Base-by-base conservation (phyloP, 176 grass and related monocot genomes). In the Rhynchospora pubera region DNA sequence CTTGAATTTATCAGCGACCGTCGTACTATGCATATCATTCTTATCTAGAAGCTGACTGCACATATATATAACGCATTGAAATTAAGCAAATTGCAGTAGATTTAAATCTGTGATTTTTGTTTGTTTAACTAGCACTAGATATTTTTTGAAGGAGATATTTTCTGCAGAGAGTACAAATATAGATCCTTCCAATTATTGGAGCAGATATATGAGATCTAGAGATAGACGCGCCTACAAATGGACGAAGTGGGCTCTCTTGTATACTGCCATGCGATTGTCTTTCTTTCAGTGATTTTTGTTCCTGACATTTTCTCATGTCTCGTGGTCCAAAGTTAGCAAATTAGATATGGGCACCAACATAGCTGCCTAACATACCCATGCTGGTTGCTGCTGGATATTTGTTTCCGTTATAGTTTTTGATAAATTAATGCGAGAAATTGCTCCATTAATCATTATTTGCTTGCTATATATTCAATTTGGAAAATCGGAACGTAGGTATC, bases 291-390 rank as follows among this genome's bases (percentile, higher is more conserved):
- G 28, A 60, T 43, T 60, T 77, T 75, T 39, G 15, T 79, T 48
- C 34, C 76, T 79, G 58, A 63, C 30, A 61, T 63, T 4, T 46
- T 80, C 24, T 62, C 58, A 64, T 39, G 34, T 24, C 11, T 22
- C 44, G 78, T 80, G 56, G 57, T 80, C 78, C 78, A 80, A 80
- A 44, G 21, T 80, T 15, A 80, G 43, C n/a, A 48, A 22, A 80
- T 39, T 39, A 39, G 34, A 26, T 80, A 80, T 63, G 78, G 78
- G 55, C 77, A 80, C 32, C 30, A 62, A 62, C 1, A 60, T 80
- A 42, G 4, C 18, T 44, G 56, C 30, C 13, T 11, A 6, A 21
- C 30, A 47, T 60, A 39, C 28, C 22, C 47, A 77, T 56, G 22
- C 9, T 57, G 45, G 19, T 19, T 11, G 42, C 9, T n/a, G 14